Evolutionary conservation across 1,139 yeast genomes (phyloP), one percentile per base, ranked within the genome.

Genomic region (Waltiozyma sp.): DNA sequence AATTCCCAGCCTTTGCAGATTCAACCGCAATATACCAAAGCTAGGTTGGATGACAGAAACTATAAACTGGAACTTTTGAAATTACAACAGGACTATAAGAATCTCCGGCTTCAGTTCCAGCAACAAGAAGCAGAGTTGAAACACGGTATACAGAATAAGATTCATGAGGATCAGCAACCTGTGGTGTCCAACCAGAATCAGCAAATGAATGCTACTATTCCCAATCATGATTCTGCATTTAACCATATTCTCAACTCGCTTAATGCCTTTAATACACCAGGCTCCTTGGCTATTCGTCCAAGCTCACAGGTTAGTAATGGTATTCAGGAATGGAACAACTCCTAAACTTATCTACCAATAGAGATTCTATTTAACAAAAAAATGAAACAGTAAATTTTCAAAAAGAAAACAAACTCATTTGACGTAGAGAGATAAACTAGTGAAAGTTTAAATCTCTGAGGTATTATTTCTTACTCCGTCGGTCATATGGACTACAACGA

Each of bases 191-290:
- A 21, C 19, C 16, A 23, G n/a, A 13, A 37, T 7, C 28, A 21
- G 11, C 19, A 35, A 19, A 16, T n/a, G 21, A 33, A 26, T 18
- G 36, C n/a, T 19, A 23, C 37, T 11, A 31, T 38, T 16, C 5
- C 42, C 10, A 26, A 7, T 14, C 34, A 37, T 28, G 40, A 43
- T 18, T 46, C 43, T 34, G 41, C 38, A 9, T 38, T 41, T 31
- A 46, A n/a, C 38, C 10, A 36, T 26, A 26, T 26, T 26, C 13
- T 26, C 4, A 26, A 26, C 38, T 48, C 49, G 8, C 47, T 52
- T 24, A 51, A 44, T 31, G 40, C 54, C 8, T 54, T 51, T 38
- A 46, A 42, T 16, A 50, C 56, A 6, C 52, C 55, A 4, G 52
- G 54, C 3, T 45, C 47, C 1, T 43, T 53, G 18, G 50, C 42